These are phyloP conservation scores for Phoma sp. DNA, from an alignment of 2,329 filamentous ascomycete genomes.

Conservation along the genomic window DNA sequence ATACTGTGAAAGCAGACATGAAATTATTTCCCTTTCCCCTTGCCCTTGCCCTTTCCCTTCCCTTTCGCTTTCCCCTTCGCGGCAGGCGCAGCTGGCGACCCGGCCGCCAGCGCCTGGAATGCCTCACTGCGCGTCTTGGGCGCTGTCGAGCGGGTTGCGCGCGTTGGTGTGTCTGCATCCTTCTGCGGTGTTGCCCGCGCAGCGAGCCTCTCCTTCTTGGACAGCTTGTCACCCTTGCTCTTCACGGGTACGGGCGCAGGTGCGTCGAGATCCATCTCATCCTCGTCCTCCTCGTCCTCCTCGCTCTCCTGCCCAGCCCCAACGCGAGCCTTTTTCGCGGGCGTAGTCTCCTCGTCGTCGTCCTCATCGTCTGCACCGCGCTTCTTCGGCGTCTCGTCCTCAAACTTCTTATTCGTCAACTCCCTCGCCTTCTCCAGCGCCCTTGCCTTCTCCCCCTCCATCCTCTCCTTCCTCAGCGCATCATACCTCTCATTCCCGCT, in stretches of 20 bases:
- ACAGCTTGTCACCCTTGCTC: constrained; percentile 16
- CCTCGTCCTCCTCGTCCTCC: neutral
- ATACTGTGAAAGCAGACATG: neutral
- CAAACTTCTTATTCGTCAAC: constrained; percentile 36
- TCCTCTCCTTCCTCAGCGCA: constrained; percentile 45
- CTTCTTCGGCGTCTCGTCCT: constrained; percentile 26
- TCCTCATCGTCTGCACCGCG: constrained; percentile 34
- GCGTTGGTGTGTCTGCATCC: constrained; percentile 19
- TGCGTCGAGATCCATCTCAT: neutral
- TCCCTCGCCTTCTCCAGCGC: constrained; percentile 28
- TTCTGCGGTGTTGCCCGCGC: constrained; percentile 7
- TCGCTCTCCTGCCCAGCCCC: neutral
- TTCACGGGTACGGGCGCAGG: constrained; percentile 4
- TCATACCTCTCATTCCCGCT: constrained; percentile 58
- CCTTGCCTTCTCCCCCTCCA: constrained; percentile 43
- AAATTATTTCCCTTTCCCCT: constrained; percentile 5
- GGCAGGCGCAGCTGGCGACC: constrained; percentile 4
- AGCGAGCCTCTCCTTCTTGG: constrained; percentile 6
- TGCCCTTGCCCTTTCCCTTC: constrained; percentile 9
- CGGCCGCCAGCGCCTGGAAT: constrained; percentile 31
- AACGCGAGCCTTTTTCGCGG: neutral
- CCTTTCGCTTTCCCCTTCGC: neutral
- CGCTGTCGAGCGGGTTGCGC: constrained; percentile 15
- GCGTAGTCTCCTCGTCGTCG: constrained; percentile 22
- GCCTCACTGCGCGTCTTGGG: constrained; percentile 34